Base-by-base conservation (phyloP, 106 monocot genomes). In the Dendrobium catenatum region DNA sequence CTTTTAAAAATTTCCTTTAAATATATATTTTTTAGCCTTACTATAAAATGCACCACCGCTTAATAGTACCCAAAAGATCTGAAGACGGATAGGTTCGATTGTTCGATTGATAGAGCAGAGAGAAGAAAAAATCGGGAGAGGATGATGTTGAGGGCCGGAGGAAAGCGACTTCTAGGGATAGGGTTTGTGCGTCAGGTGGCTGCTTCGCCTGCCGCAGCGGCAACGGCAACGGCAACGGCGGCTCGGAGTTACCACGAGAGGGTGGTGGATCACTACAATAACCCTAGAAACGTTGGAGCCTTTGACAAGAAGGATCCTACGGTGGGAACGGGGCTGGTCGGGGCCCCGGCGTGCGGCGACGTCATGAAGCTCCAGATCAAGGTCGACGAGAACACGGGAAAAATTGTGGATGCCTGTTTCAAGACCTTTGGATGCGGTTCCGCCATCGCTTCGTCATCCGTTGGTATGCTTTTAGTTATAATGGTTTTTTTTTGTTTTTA, bases 381-480 rank as follows among this genome's bases (percentile, higher is more conserved):
- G 92, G 90, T 95, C 75, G 95, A 95, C 48, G 86, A 92, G 15
- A 77, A 56, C 31, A 70, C 88, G 15, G 95, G 95, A 2, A 89
- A 90, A 83, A 95, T 95, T 78, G 85, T 87, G 5, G 95, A 95
- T 66, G 95, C 95, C 17, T 85, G 92, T 64, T 95, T 95, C 81
- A 95, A 95, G 89, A 95, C 95, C 59, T 95, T 95, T 67, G 95
- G 95, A 4, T 95, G 95, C 76, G 95, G 95, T 22, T 95, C 95
- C 51, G 95, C 95, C 51, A 95, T 95, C 80, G 90, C 93, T 18
- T 90, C 93, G 27, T 90, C 93, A 17, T 93, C 93, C n/a, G 93
- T 93, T 18, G 93, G 93, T 93, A 54, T 68, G 82, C 77, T 66
- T 15, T 9, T 27, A 26, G n/a, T 78, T 16, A 11, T 46, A 1